Conservation (phyloP, 495 filamentous ascomycete genomes). For the Tuber microsphaerosporum region DNA sequence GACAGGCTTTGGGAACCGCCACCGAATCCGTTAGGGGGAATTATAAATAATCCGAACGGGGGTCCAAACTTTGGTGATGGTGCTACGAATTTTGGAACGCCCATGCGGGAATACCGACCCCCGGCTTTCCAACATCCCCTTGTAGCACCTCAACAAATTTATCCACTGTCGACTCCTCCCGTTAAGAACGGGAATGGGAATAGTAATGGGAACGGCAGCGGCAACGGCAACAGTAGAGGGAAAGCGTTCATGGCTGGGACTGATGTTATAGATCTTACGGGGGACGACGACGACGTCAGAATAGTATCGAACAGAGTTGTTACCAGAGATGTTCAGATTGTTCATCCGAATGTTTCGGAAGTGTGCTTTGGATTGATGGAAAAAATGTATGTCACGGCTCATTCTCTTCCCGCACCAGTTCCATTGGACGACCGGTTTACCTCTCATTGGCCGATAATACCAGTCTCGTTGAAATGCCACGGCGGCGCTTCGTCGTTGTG, state of each 20-base stretch:
- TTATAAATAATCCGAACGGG: not conserved
- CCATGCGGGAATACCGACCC: not conserved
- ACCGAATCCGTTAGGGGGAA: not conserved
- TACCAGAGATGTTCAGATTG: slow-evolving; percentile 43
- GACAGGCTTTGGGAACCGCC: not conserved
- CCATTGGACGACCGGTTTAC: slow-evolving; percentile 51
- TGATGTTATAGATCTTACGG: slow-evolving; percentile 40
- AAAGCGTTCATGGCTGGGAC: slow-evolving; percentile 7
- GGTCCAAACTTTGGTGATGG: not conserved
- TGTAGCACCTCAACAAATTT: not conserved
- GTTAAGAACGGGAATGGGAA: not conserved
- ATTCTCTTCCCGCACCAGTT: slow-evolving; percentile 58
- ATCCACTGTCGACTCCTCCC: not conserved
- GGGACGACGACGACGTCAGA: slow-evolving; percentile 52
- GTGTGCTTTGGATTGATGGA: slow-evolving; percentile 83
- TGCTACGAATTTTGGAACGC: not conserved
- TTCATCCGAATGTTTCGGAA: slow-evolving; percentile 49
- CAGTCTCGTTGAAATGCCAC: slow-evolving; percentile 56
- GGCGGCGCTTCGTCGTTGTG: slow-evolving; percentile 49
- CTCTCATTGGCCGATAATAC: slow-evolving; percentile 63
- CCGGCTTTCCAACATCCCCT: not conserved
- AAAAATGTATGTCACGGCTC: slow-evolving; percentile 59
- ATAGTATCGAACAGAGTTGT: slow-evolving; percentile 35
- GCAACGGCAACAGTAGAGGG: not conserved
- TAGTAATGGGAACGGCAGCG: not conserved